Base-by-base conservation (phyloP, 2,329 filamentous ascomycete species). In the Fusarium keratoplasticum region DNA sequence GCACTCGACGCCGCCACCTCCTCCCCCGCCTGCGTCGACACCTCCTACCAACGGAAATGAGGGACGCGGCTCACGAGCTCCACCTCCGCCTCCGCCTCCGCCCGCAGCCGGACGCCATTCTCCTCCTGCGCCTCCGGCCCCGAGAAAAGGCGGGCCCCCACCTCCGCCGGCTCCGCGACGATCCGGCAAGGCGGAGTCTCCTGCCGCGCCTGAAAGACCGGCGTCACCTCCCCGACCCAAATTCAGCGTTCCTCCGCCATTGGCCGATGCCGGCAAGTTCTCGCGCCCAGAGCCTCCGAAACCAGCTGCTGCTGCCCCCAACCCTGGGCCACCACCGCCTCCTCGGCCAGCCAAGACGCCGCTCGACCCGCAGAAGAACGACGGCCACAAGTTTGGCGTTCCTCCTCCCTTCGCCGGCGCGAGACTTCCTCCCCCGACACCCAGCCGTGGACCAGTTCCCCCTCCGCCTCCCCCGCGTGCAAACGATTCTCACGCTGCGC, bases 231-330 rank as follows among this genome's bases (percentile, higher is more conserved):
- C 91, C 25, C 89, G 92, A 61, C 90, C 90, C 10, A 89, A 88
- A 77, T 98, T 97, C 85, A 89, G 91, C 74, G 96, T 94, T 10
- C 96, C 96, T 54, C 96, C 96, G 36, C 94, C 96, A 3, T 84
- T 98, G 69, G 91, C 94, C 64, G 95, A 98, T 82, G 96, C 96
- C 67, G 96, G 96, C 40, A 97, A 94, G 83, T 96, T 91, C 80
- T 95, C 93, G 5, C 87, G 92, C 83, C 88, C 82, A 76, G 86
- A 81, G 29, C 76, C 79, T 31, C 74, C 78, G 16, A 78, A 77
- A 44, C 77, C 80, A 31, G 71, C 73, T 10, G 71, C 79, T 40
- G 68, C 78, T n/a, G 69, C 79, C 38, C 74, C 81, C 10, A 72
- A 69, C 22, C 77, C 81, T 3, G 81, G 80, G 9, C 81, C 82